Evolutionary conservation across 306 rosid species (phyloP).

Genomic region (Ziziphus jujuba): DNA sequence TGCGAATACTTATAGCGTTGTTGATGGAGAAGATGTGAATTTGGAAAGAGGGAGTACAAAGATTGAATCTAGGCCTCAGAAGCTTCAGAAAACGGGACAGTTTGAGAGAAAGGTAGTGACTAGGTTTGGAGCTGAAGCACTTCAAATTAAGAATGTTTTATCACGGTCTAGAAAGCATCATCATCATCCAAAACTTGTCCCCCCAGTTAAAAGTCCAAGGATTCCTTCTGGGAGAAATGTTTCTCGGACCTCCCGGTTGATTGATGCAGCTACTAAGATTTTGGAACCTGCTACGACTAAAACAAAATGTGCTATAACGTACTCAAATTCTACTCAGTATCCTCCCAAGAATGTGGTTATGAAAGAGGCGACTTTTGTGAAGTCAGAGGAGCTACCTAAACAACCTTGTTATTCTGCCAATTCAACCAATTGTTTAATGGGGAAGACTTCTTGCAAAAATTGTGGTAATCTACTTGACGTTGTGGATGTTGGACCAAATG

Average conservation of each 20-base stretch:
- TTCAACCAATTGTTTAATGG: constrained; percentile 36
- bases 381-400: constrained; percentile 27
- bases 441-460: constrained; percentile 64
- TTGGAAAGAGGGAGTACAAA: constrained; percentile 49
- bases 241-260: constrained; percentile 66
- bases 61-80: constrained; percentile 80
- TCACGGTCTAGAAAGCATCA: constrained; percentile 56
- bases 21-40: constrained; percentile 39
- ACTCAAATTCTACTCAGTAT: constrained; percentile 39
- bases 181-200: constrained; percentile 50
- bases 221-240: constrained; percentile 48
- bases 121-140: constrained; percentile 70
- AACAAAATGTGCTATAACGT: constrained; percentile 49
- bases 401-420: constrained; percentile 34
- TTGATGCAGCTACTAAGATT: constrained; percentile 82
- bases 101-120: constrained; percentile 61
- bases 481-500: constrained; percentile 34
- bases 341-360: constrained; percentile 28
- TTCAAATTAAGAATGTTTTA: constrained; percentile 75
- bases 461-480: constrained; percentile 60
- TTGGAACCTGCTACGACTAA: constrained; percentile 75
- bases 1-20: constrained; percentile 22
- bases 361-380: constrained; percentile 19
- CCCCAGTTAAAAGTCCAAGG: constrained; percentile 70
- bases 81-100: constrained; percentile 64